Evolutionary conservation across 169 alveolate species (phyloP), one percentile per base, ranked within the genome.

Genomic region (Babesia ovata): DNA sequence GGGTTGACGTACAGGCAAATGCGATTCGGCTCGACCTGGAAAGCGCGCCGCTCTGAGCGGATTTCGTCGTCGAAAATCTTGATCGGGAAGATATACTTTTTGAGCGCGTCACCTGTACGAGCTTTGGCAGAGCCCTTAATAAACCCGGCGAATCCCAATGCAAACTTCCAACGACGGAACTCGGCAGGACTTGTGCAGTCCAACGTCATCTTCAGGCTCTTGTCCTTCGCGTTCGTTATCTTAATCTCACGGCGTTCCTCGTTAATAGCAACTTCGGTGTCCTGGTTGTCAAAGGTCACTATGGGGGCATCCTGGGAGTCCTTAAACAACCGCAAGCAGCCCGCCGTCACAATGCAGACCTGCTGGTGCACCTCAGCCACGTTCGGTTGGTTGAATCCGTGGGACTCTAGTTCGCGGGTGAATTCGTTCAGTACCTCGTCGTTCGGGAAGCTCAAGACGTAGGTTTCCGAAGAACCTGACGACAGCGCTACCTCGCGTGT

Each of bases 131-230:
- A 60, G 46, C 63, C 21, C 60, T 56, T 54, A 42, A 90, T 17
- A 70, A 90, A 90, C 24, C 94, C 94, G 59, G 90, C 92, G 58
- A 90, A 85, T 46, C 78, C 57, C 49, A 90, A 57, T 19, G 94
- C 94, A 17, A 66, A 82, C 75, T 85, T 75, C 94, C 94, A 90
- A 54, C 91, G 79, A 49, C 75, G 67, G 75, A 83, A 86, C 63
- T 86, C 91, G 13, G 65, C 76, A 59, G 86, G 79, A 66, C 73
- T 77, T 28, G 81, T 63, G 75, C 94, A 90, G 62, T 90, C 92
- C 17, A 90, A 78, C 36, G 75, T 84, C 62, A 90, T 84, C 63
- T 46, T 62, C 48, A 83, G 72, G 22, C 28, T 65, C 52, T 72
- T 60, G 52, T 76, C 72, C 52, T 19, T 73, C n/a, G 46, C 24